phyloP scores from a whole-genome alignment of 2,329 filamentous ascomycete species.

The Emmonsia crescens region DNA sequence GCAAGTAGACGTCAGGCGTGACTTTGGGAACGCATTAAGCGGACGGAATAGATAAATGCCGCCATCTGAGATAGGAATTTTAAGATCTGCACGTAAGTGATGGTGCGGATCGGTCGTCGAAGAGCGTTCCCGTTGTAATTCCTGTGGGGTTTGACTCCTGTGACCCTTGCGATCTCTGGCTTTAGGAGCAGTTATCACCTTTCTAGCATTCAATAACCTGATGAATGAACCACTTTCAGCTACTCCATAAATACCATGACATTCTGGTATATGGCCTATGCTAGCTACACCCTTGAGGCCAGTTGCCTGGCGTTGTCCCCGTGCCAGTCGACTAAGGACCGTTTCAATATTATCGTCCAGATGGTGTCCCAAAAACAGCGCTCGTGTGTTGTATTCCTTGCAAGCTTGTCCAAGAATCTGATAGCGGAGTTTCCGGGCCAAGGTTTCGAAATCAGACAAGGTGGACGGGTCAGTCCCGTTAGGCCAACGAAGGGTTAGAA shows the following conservation, averaged over 20 bases:
- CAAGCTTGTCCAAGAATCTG: constrained; percentile 56
- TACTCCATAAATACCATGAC: constrained; percentile 60
- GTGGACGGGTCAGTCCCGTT: constrained; percentile 27
- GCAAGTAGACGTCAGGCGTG: constrained; percentile 56
- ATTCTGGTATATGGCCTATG: constrained; percentile 68
- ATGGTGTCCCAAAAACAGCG: constrained; percentile 75
- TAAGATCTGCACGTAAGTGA: not conserved
- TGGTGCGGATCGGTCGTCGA: not conserved
- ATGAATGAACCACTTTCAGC: constrained; percentile 48
- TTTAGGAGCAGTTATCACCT: not conserved
- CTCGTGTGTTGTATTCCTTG: constrained; percentile 38
- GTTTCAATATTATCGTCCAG: constrained; percentile 87
- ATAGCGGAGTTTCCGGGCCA: constrained; percentile 65
- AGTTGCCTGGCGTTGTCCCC: constrained; percentile 57
- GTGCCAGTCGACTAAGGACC: constrained; percentile 63
- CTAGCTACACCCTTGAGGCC: constrained; percentile 55
- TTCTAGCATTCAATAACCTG: not conserved
- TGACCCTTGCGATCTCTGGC: not conserved
- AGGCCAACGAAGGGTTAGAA: constrained; percentile 44
- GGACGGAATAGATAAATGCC: constrained; percentile 29
- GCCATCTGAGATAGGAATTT: constrained; percentile 21
- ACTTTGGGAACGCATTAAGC: constrained; percentile 49
- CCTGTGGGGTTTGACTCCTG: not conserved
- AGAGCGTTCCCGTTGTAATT: not conserved
- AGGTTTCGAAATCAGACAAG: constrained; percentile 60